A percentile compares a stretch with the other conserved stretches of the same genome.
Evolutionary conservation across 805 yeast genomes (phyloP).

Genomic region (Torulaspora indica): DNA sequence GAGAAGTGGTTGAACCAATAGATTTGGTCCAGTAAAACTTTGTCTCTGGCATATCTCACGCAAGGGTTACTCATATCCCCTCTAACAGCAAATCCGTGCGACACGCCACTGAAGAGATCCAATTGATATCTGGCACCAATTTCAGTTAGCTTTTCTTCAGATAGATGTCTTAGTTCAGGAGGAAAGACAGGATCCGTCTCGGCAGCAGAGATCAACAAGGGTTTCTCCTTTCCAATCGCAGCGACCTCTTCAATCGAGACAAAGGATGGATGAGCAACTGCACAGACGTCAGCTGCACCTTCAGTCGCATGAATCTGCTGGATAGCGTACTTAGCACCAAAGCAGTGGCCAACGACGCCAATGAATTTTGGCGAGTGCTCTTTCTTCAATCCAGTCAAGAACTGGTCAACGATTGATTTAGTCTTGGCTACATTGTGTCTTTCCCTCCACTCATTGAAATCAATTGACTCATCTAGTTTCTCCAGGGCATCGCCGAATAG

Average conservation of each 20-base stretch:
- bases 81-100: constrained; percentile 77
- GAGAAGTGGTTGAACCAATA: constrained; percentile 31
- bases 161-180: constrained; percentile 53
- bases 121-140: constrained; percentile 54
- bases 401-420: constrained; percentile 45
- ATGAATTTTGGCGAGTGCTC: constrained; percentile 46
- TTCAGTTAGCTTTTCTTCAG: constrained; percentile 55
- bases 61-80: constrained; percentile 58
- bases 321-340: constrained; percentile 69
- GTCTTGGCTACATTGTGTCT: constrained; percentile 50
- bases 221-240: constrained; percentile 46
- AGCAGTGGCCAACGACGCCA: constrained; percentile 74
- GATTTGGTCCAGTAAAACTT: constrained; percentile 45
- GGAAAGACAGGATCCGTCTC: constrained; percentile 63
- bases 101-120: constrained; percentile 55
- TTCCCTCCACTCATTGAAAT: constrained; percentile 46
- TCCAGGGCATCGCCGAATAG: constrained; percentile 48
- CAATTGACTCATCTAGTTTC: constrained; percentile 24
- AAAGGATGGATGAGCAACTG: constrained; percentile 81
- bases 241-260: constrained; percentile 61
- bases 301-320: constrained; percentile 40
- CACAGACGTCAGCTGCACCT: constrained; percentile 53
- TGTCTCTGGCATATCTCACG: constrained; percentile 62
- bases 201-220: constrained; percentile 70
- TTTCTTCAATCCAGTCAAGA: constrained; percentile 42